Evolutionary conservation across 2,329 filamentous ascomycete genomes (phyloP).

Genomic region (Calycina marina): DNA sequence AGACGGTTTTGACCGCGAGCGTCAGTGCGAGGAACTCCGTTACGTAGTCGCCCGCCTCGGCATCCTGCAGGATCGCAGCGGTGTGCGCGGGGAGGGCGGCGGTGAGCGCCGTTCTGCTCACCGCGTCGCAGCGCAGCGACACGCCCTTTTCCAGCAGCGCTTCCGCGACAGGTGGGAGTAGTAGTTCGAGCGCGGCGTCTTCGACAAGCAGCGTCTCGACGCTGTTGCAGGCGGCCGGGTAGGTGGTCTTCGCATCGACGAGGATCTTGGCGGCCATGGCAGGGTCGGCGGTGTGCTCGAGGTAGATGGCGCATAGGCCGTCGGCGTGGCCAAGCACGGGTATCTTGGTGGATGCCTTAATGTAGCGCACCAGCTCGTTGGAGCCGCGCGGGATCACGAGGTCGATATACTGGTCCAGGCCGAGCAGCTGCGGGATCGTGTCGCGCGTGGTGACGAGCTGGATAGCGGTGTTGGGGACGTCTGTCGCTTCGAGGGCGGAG

Average conservation of each 20-base stretch:
- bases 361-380: conserved; percentile 37
- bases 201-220: conserved; percentile 87
- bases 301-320: conserved; percentile 76
- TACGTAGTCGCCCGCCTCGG: conserved; percentile 57
- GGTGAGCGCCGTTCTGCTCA: conserved; percentile 49
- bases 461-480: conserved; percentile 73
- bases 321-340: conserved; percentile 94
- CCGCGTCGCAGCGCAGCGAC: conserved; percentile 62
- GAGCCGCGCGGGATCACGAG: conserved; percentile 71
- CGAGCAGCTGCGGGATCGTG: conserved; percentile 75
- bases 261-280: conserved; percentile 61
- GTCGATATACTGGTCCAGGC: conserved; percentile 77
- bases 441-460: conserved; percentile 92
- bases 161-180: conserved; percentile 58
- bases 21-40: conserved; percentile 83
- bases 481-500: conserved; percentile 52
- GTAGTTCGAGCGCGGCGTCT: conserved; percentile 46
- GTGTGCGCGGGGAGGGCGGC: conserved; percentile 28
- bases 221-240: conserved; percentile 90
- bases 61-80: conserved; percentile 42
- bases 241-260: conserved; percentile 84
- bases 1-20: conserved; percentile 70
- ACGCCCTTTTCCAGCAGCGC: conserved; percentile 68
- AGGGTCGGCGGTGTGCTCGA: conserved; percentile 63
- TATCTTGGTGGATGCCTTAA: conserved; percentile 84